phyloP scores from a whole-genome alignment of 1,139 yeast species.

The Candida neerlandica region DNA sequence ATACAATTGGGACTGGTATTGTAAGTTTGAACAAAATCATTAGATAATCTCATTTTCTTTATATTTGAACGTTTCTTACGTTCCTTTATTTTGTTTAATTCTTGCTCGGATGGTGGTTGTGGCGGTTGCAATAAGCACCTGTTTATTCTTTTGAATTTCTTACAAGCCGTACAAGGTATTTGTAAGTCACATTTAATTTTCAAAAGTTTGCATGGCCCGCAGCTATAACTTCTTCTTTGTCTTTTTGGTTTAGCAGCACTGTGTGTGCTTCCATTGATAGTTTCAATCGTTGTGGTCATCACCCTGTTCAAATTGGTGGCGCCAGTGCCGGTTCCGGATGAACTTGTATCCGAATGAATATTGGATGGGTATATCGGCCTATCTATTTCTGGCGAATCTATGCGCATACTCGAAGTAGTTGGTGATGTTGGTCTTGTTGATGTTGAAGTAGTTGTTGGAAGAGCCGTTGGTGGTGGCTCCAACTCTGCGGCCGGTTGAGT shows the following conservation, averaged over 20 bases:
- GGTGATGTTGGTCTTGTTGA: neutral
- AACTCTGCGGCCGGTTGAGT: neutral
- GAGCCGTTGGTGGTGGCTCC: neutral
- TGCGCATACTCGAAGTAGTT: neutral
- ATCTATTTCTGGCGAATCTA: neutral
- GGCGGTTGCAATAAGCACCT: conserved; percentile 47
- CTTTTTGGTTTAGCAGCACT: conserved; percentile 23
- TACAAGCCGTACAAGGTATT: conserved; percentile 53
- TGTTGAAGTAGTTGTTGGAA: neutral
- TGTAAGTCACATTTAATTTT: conserved; percentile 57
- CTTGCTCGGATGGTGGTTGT: conserved; percentile 44
- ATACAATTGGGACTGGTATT: conserved; percentile 14
- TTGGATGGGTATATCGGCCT: neutral
- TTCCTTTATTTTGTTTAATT: conserved; percentile 26
- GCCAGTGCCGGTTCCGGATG: neutral
- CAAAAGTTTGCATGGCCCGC: conserved; percentile 57
- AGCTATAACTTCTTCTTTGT: conserved; percentile 53
- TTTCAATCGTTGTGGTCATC: neutral
- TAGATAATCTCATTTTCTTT: conserved; percentile 16
- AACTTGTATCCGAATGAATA: neutral
- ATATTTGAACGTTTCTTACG: conserved; percentile 24
- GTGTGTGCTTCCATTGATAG: neutral
- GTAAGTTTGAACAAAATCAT: conserved; percentile 14
- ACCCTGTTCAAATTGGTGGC: neutral
- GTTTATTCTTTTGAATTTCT: conserved; percentile 41